These are phyloP conservation scores for Acanthamoeba triangularis DNA, from an alignment of 208 protist species.

Conservation along the genomic window DNA sequence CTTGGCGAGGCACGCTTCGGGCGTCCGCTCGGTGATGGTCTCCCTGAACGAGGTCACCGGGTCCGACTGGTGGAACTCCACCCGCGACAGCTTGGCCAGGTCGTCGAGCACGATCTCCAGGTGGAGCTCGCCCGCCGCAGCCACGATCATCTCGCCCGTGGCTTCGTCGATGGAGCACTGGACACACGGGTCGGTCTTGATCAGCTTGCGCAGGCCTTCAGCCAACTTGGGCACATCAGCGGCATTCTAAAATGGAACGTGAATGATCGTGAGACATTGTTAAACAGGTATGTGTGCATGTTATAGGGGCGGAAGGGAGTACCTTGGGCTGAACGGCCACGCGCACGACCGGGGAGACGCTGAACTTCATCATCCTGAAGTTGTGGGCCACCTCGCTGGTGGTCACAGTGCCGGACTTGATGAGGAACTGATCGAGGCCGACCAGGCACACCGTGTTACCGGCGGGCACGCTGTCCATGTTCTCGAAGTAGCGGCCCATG, in stretches of 20 bases:
- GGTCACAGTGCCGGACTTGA: conserved; percentile 99
- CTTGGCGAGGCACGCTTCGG: conserved; percentile 93
- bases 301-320: neutral
- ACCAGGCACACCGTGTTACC: conserved; percentile 99
- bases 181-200: conserved; percentile 98
- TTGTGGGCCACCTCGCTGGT: conserved; percentile 89
- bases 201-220: conserved; percentile 98
- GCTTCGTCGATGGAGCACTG: conserved; percentile 97
- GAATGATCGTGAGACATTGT: no score
- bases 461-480: conserved; percentile 97
- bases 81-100: conserved; percentile 98
- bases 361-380: conserved; percentile 99
- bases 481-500: conserved; percentile 98
- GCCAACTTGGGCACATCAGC: conserved; percentile 98
- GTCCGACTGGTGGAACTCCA: conserved; percentile 97
- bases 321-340: conserved; percentile 98
- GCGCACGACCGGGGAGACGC: conserved; percentile 99
- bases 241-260: conserved; percentile 91
- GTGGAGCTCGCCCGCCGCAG: conserved; percentile 99
- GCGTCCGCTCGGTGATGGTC: conserved; percentile 95
- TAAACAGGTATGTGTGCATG: no score
- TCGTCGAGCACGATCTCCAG: conserved; percentile 99
- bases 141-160: conserved; percentile 99
- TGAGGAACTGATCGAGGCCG: conserved; percentile 99
- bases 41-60: conserved; percentile 99